Base-by-base conservation (phyloP, 2,329 filamentous ascomycete species). In the Ascochyta koolunga region DNA sequence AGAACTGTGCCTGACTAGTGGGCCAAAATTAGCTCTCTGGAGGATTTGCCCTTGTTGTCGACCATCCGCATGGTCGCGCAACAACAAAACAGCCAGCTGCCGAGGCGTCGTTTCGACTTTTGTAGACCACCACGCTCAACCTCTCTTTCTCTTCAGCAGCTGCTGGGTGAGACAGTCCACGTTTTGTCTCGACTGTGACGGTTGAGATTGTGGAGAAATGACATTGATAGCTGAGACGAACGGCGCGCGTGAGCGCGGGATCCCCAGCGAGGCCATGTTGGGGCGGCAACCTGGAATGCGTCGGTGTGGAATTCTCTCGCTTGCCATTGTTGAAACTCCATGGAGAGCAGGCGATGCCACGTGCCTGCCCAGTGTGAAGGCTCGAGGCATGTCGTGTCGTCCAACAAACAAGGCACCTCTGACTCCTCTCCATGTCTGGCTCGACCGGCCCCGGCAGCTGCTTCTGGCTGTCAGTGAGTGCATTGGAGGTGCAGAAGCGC, bases 191-290 rank as follows among this genome's bases (percentile, higher is more conserved):
- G 32, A 47, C 41, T 21, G 35, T 54, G 55, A 57, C 45, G 31
- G 46, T 54, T 55, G 50, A 52, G 31, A 56, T 44, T 36, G 47
- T 32, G 50, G 50, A 57, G 55, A 50, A 55, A 47, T 41, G 47
- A 45, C 47, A 56, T 48, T 43, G 61, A 59, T 31, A 42, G 37
- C 56, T 66, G 63, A 66, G 61, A 67, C 65, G 62, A 64, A 65
- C 62, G 45, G 51, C 55, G 61, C 42, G 44, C 56, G 60, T 61
- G 59, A 49, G 22, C 13, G 31, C 45, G 39, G 51, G 19, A 32
- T 31, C 45, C 18, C 21, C 45, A 40, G 45, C 45, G 45, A 49
- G 45, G 39, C 22, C 15, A 15, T 38, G 51, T 54, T 50, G 51
- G 31, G 51, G 24, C 29, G 45, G 51, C 51, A 54, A 54, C 45